Evolutionary conservation across 2,329 filamentous ascomycete species (phyloP).

Genomic region (Zymoseptoria pseudotritici): DNA sequence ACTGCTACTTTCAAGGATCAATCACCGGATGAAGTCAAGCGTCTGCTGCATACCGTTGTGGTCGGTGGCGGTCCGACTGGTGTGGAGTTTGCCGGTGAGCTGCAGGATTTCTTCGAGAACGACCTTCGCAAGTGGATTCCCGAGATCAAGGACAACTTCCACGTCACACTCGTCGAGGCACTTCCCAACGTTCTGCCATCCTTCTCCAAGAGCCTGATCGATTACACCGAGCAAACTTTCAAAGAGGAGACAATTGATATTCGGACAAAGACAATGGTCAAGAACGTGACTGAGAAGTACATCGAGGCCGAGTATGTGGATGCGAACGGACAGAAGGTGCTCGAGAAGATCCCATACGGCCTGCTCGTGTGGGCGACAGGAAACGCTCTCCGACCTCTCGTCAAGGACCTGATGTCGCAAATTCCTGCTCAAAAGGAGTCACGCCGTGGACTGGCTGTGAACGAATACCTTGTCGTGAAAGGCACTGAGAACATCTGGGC

Average conservation of each 20-base stretch:
- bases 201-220: slow-evolving; percentile 98
- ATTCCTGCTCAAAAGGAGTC: slow-evolving; percentile 95
- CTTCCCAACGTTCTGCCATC: slow-evolving; percentile 90
- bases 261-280: slow-evolving; percentile 98
- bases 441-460: slow-evolving; percentile 87
- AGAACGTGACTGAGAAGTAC: slow-evolving; percentile 85
- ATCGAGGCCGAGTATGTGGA: slow-evolving; percentile 82
- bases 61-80: slow-evolving; percentile 82
- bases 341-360: slow-evolving; percentile 81
- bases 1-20: slow-evolving; percentile 98
- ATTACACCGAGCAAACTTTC: slow-evolving; percentile 98
- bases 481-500: slow-evolving; percentile 97
- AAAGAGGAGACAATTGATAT: slow-evolving; percentile 98
- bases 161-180: slow-evolving; percentile 94
- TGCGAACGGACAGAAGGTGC: slow-evolving; percentile 76
- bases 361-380: slow-evolving; percentile 97
- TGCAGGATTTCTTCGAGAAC: slow-evolving; percentile 97
- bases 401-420: slow-evolving; percentile 84
- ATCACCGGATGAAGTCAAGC: slow-evolving; percentile 75
- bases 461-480: slow-evolving; percentile 98
- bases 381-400: slow-evolving; percentile 81
- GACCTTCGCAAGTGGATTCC: slow-evolving; percentile 98
- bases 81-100: slow-evolving; percentile 96
- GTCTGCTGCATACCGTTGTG: slow-evolving; percentile 94
- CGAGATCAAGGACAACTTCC: slow-evolving; percentile 89